Evolutionary conservation across 345 rosid genomes (phyloP).

Genomic region (Mangifera indica): DNA sequence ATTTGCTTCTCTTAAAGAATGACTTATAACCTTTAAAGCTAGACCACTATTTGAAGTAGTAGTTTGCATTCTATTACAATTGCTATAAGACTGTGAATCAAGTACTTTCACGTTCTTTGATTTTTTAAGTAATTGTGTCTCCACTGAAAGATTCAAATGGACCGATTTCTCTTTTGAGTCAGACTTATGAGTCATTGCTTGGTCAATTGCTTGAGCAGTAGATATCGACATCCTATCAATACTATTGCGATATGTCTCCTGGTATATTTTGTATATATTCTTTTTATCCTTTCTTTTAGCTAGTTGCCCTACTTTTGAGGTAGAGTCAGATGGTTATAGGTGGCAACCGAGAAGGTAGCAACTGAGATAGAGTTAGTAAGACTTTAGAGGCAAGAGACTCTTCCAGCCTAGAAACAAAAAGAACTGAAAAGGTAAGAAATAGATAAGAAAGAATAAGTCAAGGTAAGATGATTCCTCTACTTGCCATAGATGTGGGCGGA

Average conservation of each 20-base stretch:
- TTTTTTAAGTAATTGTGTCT: slow-evolving; percentile 35
- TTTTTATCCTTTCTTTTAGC: too few relatives aligned
- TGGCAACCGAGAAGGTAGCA: too few relatives aligned
- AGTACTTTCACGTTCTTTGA: slow-evolving; percentile 21
- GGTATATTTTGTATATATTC: too few relatives aligned
- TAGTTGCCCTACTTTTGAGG: too few relatives aligned
- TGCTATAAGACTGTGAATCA: slow-evolving; percentile 24
- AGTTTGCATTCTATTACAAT: slow-evolving; percentile 16
- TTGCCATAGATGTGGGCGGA: too few relatives aligned
- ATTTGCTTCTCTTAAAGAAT: slow-evolving; percentile 26
- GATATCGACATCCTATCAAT: slow-evolving; percentile 93
- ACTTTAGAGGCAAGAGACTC: too few relatives aligned
- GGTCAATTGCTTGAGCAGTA: slow-evolving; percentile 96
- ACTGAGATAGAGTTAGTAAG: too few relatives aligned
- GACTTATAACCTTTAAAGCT: slow-evolving; percentile 30
- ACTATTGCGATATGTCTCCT: slow-evolving; percentile 94
- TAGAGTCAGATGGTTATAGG: too few relatives aligned
- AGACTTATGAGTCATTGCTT: slow-evolving; percentile 86
- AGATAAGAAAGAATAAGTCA: too few relatives aligned
- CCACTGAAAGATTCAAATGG: slow-evolving; percentile 63
- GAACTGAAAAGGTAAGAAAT: too few relatives aligned
- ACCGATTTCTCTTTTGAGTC: slow-evolving; percentile 76
- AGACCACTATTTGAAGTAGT: slow-evolving; percentile 21
- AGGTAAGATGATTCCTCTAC: too few relatives aligned
- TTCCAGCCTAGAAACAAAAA: too few relatives aligned